Conservation (phyloP, 192 early-diverging fungal genomes). For the Geranomyces michiganensis region DNA sequence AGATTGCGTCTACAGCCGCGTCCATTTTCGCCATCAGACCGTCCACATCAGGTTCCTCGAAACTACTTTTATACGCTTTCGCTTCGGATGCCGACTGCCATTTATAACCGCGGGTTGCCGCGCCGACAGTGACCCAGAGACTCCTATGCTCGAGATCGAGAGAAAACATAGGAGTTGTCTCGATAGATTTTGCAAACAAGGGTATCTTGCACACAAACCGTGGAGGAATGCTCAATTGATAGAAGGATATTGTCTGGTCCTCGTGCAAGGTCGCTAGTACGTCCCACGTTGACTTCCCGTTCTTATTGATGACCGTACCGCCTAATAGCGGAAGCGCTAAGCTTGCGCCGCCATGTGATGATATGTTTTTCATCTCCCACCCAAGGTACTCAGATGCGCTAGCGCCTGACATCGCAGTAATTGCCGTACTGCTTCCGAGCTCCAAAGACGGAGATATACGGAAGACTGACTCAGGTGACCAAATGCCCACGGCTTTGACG, state of each 20-base stretch:
- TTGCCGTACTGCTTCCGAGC: not conserved
- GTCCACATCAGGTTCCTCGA: slow-evolving; percentile 17
- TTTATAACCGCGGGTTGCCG: not conserved
- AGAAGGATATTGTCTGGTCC: slow-evolving; percentile 11
- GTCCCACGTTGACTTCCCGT: slow-evolving; percentile 23
- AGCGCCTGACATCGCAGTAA: not conserved
- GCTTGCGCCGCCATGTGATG: not conserved
- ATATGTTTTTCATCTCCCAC: slow-evolving; percentile 20
- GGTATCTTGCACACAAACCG: slow-evolving; percentile 9
- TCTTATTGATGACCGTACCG: slow-evolving; percentile 25
- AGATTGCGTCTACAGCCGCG: slow-evolving; percentile 24
- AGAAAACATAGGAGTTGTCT: not conserved
- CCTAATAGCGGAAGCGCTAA: not conserved
- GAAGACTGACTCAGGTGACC: not conserved
- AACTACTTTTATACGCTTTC: not conserved
- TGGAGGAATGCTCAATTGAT: slow-evolving; percentile 22
- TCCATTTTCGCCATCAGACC: slow-evolving; percentile 26
- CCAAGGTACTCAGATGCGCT: slow-evolving; percentile 27
- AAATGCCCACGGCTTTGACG: not conserved
- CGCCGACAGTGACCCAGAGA: slow-evolving; percentile 2
- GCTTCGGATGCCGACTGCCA: slow-evolving; percentile 19
- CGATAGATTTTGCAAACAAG: not conserved
- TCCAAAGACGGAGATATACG: not conserved
- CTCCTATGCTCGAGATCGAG: slow-evolving; percentile 25
- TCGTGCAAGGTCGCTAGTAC: slow-evolving; percentile 21